A percentile compares a stretch with the other conserved stretches of the same genome.
Conservation (phyloP, 83 land plant genomes). For the Picea engelmannii region DNA sequence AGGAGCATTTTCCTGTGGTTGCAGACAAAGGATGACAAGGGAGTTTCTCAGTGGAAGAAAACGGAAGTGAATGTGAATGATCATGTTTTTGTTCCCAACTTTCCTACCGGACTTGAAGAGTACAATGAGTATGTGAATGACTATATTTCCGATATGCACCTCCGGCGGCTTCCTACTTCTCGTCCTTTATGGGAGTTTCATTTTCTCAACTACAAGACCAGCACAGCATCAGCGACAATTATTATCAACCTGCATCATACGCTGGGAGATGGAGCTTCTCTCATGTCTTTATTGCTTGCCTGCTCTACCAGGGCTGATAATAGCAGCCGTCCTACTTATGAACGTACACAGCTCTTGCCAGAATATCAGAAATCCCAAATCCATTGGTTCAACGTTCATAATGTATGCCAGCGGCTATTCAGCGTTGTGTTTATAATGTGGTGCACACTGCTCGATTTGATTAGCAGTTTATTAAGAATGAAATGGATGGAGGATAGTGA, state of each 20-base stretch:
- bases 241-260: slow-evolving; percentile 53
- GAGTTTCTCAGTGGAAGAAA: slow-evolving; percentile 34
- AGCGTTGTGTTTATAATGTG: not conserved
- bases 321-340: slow-evolving; percentile 41
- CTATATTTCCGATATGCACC: slow-evolving; percentile 28
- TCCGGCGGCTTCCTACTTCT: slow-evolving; percentile 18
- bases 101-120: slow-evolving; percentile 20
- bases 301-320: slow-evolving; percentile 40
- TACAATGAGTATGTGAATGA: slow-evolving; percentile 33
- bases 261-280: slow-evolving; percentile 48
- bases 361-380: not conserved
- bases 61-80: slow-evolving; percentile 35
- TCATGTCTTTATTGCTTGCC: slow-evolving; percentile 37
- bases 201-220: slow-evolving; percentile 39
- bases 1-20: not conserved
- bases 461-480: slow-evolving; percentile 30
- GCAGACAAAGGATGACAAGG: slow-evolving; percentile 31
- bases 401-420: not conserved
- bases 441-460: slow-evolving; percentile 28
- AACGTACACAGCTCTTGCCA: not conserved
- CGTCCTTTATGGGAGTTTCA: slow-evolving; percentile 46
- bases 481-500: slow-evolving; percentile 31
- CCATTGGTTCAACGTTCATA: not conserved
- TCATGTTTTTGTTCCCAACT: slow-evolving; percentile 32
- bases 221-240: slow-evolving; percentile 19